Percentiles rank a stretch among this genome's conserved stretches.
Conservation (phyloP, 805 yeast species). For the Cyberlindnera maclurae region DNA sequence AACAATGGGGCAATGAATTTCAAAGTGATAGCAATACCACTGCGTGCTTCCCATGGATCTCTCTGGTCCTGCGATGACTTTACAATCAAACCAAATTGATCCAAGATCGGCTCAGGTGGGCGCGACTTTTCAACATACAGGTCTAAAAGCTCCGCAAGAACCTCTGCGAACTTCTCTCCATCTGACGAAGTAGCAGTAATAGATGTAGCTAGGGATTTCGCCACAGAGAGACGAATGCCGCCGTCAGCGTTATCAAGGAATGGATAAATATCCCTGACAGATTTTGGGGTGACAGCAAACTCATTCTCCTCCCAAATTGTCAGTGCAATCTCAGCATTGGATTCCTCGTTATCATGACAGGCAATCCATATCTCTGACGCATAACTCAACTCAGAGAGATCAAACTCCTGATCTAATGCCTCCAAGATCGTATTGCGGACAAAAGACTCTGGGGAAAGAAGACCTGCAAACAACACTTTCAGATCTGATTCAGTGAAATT, state of each 20-base stretch:
- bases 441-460: constrained; percentile 56
- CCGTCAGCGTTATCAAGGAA: constrained; percentile 50
- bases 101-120: constrained; percentile 73
- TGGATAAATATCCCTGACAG: constrained; percentile 40
- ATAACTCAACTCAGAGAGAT: constrained; percentile 35
- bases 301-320: constrained; percentile 83
- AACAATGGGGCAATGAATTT: constrained; percentile 45
- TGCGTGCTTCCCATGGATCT: constrained; percentile 81
- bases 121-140: constrained; percentile 53
- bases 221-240: constrained; percentile 67
- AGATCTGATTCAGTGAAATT: constrained; percentile 53
- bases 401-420: constrained; percentile 77
- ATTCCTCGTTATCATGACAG: constrained; percentile 62
- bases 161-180: constrained; percentile 22
- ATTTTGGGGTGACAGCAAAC: constrained; percentile 37
- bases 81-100: constrained; percentile 72
- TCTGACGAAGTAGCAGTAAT: constrained; percentile 29
- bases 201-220: constrained; percentile 62
- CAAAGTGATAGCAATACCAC: constrained; percentile 70
- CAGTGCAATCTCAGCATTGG: constrained; percentile 56
- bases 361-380: constrained; percentile 74
- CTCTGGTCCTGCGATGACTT: constrained; percentile 51
- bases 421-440: constrained; percentile 79
- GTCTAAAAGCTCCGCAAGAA: constrained; percentile 40
- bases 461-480: constrained; percentile 44